These are phyloP conservation scores for Aureobasidium sp. DNA, from an alignment of 2,329 filamentous ascomycete genomes.

Conservation along the genomic window DNA sequence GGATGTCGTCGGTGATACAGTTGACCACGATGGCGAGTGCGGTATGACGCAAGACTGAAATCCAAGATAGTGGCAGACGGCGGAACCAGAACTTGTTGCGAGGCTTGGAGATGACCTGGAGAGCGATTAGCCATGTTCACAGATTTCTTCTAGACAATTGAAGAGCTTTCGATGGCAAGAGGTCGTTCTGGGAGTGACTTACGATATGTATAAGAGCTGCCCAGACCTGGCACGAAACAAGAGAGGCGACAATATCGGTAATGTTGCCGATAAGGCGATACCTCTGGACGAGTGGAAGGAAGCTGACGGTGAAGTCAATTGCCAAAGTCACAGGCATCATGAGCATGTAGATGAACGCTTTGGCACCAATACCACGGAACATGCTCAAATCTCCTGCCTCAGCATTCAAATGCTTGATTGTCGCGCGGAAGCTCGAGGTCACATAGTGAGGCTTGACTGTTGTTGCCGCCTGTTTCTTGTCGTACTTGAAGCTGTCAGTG, in stretches of 20 bases:
- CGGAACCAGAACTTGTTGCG: conserved; percentile 18
- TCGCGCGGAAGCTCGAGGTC: conserved; percentile 16
- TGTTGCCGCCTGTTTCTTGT: background rate
- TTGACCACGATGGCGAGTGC: background rate
- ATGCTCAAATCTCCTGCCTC: conserved; percentile 14
- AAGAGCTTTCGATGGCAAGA: too few species aligned
- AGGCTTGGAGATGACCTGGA: conserved; percentile 17
- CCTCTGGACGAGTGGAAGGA: background rate
- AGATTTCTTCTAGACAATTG: too few species aligned
- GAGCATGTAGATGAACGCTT: background rate
- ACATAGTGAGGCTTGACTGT: background rate
- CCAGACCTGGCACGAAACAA: background rate
- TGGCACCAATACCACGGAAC: conserved; percentile 15
- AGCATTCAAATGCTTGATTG: conserved; percentile 9
- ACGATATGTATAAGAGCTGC: conserved; percentile 13
- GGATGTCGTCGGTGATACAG: background rate
- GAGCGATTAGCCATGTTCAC: too few species aligned
- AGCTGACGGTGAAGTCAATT: background rate
- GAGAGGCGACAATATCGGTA: background rate
- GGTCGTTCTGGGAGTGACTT: too few species aligned
- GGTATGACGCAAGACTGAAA: conserved; percentile 8
- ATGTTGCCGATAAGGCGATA: background rate
- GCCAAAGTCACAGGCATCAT: background rate
- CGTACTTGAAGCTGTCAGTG: conserved; percentile 1
- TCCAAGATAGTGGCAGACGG: conserved; percentile 16